Percentiles rank a stretch among this genome's conserved stretches.
Evolutionary conservation across 805 yeast species (phyloP).

Genomic region (Pichia californica): DNA sequence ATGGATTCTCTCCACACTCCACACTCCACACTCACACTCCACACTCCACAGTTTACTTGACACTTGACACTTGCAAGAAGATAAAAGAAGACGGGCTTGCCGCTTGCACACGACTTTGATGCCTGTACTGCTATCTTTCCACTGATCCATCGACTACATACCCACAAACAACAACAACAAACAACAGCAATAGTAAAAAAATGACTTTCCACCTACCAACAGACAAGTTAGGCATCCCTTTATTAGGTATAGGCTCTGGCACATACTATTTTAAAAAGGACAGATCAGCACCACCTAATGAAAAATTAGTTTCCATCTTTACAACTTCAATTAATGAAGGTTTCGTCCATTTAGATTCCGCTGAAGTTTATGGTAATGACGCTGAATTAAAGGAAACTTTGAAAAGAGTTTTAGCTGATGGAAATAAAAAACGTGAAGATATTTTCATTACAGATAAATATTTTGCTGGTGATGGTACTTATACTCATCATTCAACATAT

Average conservation of each 20-base stretch:
- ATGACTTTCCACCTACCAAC: background rate
- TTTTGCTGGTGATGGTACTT: conserved; percentile 31
- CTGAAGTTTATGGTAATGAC: conserved; percentile 57
- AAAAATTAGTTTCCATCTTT: conserved; percentile 40
- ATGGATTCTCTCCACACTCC: no score
- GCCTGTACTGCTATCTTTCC: no score
- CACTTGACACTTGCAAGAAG: no score
- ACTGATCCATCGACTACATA: no score
- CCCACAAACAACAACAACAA: background rate
- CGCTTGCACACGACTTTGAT: no score
- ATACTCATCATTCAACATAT: conserved; percentile 24
- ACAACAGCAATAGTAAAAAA: background rate
- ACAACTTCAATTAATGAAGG: conserved; percentile 44
- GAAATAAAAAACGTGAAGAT: conserved; percentile 35
- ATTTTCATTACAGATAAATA: conserved; percentile 59
- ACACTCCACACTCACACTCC: no score
- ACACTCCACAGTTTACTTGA: no score
- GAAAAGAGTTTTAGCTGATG: conserved; percentile 21
- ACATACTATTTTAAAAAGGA: conserved; percentile 41
- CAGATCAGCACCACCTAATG: conserved; percentile 31
- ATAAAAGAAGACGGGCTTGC: no score
- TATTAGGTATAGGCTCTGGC: conserved; percentile 42
- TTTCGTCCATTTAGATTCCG: conserved; percentile 57
- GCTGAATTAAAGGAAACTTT: conserved; percentile 47
- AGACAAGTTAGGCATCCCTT: conserved; percentile 40